Percentiles rank a stretch among this genome's conserved stretches.
These are phyloP conservation scores for Curvularia hawaiiensis DNA, from an alignment of 2,329 filamentous ascomycete species.

Conservation along the genomic window DNA sequence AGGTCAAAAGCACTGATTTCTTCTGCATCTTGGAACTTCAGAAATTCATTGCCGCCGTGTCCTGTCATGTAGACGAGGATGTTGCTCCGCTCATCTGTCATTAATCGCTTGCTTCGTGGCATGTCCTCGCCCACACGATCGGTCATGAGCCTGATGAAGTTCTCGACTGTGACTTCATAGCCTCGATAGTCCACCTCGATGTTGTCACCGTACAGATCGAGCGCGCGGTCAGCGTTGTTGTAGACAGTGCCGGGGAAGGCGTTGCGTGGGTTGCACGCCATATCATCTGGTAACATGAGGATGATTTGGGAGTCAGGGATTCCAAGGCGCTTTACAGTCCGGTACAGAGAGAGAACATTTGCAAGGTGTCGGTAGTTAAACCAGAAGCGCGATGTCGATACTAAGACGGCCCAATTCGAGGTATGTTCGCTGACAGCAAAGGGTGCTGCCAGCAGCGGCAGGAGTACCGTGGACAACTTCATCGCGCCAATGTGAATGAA, in stretches of 20 bases:
- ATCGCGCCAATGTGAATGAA: slow-evolving; percentile 15
- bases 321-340: slow-evolving; percentile 95
- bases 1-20: slow-evolving; percentile 97
- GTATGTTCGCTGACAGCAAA: slow-evolving; percentile 76
- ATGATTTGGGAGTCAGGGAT: slow-evolving; percentile 99
- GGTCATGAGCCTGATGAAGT: slow-evolving; percentile 94
- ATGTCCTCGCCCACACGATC: slow-evolving; percentile 95
- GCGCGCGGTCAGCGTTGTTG: slow-evolving; percentile 93
- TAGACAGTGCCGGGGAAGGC: slow-evolving; percentile 98
- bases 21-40: slow-evolving; percentile 98
- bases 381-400: slow-evolving; percentile 98
- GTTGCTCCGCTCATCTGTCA: slow-evolving; percentile 95
- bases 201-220: slow-evolving; percentile 97
- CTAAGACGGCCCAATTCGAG: slow-evolving; percentile 99
- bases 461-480: slow-evolving; percentile 33
- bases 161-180: slow-evolving; percentile 98
- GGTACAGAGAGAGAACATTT: slow-evolving; percentile 96
- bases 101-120: slow-evolving; percentile 87
- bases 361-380: slow-evolving; percentile 99
- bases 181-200: slow-evolving; percentile 98
- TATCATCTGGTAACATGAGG: slow-evolving; percentile 99
- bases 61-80: slow-evolving; percentile 99
- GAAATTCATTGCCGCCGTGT: slow-evolving; percentile 94
- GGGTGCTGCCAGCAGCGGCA: slow-evolving; percentile 39
- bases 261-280: slow-evolving; percentile 99